Evolutionary conservation across 768 basidiomycete genomes (phyloP).

Genomic region (Panellus pusillus): DNA sequence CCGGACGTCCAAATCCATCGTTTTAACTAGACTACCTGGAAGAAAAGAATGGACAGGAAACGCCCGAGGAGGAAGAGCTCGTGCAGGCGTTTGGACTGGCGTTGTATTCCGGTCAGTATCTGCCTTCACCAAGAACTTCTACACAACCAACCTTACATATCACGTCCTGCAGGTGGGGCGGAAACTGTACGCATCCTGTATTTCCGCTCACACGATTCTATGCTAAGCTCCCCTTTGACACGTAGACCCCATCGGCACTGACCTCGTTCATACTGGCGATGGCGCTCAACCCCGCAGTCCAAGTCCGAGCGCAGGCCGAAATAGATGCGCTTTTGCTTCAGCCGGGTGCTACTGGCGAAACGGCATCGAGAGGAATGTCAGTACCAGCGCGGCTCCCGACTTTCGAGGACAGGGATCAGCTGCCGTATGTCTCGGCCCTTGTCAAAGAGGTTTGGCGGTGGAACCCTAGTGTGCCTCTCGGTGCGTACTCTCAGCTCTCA

Average conservation of each 20-base stretch:
- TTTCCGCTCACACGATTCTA: not conserved
- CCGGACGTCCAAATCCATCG: conserved; percentile 19
- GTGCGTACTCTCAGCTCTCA: not conserved
- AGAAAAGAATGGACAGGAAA: conserved; percentile 19
- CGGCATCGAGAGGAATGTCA: not conserved
- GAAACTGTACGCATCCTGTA: conserved; percentile 25
- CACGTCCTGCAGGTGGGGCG: conserved; percentile 24
- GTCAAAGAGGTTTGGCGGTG: conserved; percentile 26
- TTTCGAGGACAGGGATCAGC: conserved; percentile 17
- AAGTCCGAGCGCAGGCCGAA: conserved; percentile 4
- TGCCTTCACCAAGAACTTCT: no score
- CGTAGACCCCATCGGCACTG: conserved; percentile 31
- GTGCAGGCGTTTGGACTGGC: conserved; percentile 32
- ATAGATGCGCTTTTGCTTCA: conserved; percentile 1
- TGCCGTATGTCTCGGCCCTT: conserved; percentile 24
- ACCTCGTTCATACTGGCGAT: conserved; percentile 38
- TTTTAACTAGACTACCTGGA: conserved; percentile 26
- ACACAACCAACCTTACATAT: no score
- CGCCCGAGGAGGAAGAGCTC: conserved; percentile 26
- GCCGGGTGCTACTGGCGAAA: no score
- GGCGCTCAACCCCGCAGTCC: conserved; percentile 26
- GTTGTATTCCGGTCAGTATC: conserved; percentile 25
- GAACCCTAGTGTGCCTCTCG: conserved; percentile 14
- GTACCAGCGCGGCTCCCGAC: conserved; percentile 22
- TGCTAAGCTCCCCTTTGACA: no score